Evolutionary conservation across 1,284 basidiomycete genomes (phyloP), one percentile per base, ranked within the genome.

Genomic region (Malassezia obtusa): DNA sequence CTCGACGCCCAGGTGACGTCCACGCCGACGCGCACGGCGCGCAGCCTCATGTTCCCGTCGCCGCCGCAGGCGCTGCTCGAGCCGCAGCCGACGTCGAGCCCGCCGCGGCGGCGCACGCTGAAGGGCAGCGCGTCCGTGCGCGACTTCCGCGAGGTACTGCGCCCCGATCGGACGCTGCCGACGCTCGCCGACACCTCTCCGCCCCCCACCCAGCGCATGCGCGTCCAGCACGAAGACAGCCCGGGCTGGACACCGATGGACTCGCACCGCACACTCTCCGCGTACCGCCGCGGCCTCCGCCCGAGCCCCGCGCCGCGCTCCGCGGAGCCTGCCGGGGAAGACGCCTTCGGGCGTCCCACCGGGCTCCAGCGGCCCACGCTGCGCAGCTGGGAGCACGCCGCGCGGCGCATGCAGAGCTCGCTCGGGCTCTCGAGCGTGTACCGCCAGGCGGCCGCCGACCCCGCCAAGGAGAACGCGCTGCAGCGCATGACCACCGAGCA

Each of bases 211-310:
- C 44, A 22, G 24, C 17, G 26, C 37, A 43, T 19, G 41, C 41
- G 28, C 1, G 17, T 17, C 4, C 22, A 40, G 38, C 17, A 21
- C 24, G 8, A n/a, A 3, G 24, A 26, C 14, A 24, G 12, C 35
- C 4, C 17, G n/a, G 22, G 22, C 5, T 30, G 26, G 11, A 4
- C 17, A 10, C 28, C 32, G 32, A 46, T 35, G 37, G 65, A 66
- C 51, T 65, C 63, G 37, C 60, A 61, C 14, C 64, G 68, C 52
- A 70, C 65, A 50, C 60, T 70, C 10, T 66, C 64, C 32, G 66
- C 68, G 52, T 72, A 70, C 45, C 64, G 69, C 32, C 63, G 61
- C 38, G 63, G 57, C 32, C 59, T 64, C 3, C 45, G 33, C 21
- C 33, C 24, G 5, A 17, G 17, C 6, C 40, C 40, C 9, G 17